phyloP scores from a whole-genome alignment of 2,329 filamentous ascomycete genomes.

The Drechslerella coelobrocha region DNA sequence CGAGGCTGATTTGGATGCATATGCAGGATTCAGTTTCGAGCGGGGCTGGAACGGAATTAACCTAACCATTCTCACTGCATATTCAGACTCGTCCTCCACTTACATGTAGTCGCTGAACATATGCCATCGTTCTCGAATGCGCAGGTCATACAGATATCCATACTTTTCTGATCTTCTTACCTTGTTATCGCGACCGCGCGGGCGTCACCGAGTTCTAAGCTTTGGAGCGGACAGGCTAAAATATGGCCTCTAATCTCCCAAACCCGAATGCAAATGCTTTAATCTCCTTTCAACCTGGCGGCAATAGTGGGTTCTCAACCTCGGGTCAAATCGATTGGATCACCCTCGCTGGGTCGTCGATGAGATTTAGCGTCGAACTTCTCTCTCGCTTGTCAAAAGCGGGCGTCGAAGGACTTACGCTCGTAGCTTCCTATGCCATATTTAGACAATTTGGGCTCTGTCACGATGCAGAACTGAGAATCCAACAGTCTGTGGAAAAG shows the following conservation, averaged over 20 bases:
- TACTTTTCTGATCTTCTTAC: too few species aligned
- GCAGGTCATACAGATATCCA: too few species aligned
- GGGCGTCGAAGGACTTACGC: slow-evolving; percentile 12
- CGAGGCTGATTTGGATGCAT: too few species aligned
- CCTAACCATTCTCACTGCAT: too few species aligned
- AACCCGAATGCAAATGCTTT: slow-evolving; percentile 2
- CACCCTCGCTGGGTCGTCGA: slow-evolving; percentile 13
- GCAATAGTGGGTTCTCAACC: slow-evolving; percentile 20
- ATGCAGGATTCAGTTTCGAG: too few species aligned
- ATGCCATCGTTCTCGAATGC: too few species aligned
- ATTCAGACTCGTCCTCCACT: too few species aligned
- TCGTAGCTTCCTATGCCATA: slow-evolving; percentile 12
- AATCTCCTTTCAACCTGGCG: slow-evolving; percentile 4
- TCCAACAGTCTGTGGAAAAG: slow-evolving; percentile 15
- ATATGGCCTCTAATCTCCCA: background rate
- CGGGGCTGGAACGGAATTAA: too few species aligned
- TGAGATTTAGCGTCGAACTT: slow-evolving; percentile 27
- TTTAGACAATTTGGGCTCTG: slow-evolving; percentile 5
- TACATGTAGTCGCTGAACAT: too few species aligned
- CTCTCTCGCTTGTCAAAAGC: slow-evolving; percentile 22
- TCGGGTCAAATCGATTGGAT: slow-evolving; percentile 30
- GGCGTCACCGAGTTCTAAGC: too few species aligned
- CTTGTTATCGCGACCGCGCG: too few species aligned
- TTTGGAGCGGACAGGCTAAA: background rate
- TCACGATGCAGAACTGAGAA: background rate